Conservation (phyloP, 345 rosid genomes). For the Eucalyptus cladocalyx region DNA sequence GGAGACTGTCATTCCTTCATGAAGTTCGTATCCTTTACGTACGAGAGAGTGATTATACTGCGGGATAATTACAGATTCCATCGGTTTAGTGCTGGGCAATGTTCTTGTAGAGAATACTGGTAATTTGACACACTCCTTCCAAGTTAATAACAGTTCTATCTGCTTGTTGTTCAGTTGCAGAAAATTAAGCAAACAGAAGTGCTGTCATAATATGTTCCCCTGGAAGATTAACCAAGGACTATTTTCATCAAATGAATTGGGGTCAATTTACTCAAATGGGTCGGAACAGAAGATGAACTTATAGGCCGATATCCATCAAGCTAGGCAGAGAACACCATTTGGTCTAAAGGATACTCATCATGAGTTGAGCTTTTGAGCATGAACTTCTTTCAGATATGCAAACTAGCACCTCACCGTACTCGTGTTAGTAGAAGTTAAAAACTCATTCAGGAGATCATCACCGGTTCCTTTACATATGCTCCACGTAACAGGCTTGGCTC, state of each 20-base stretch:
- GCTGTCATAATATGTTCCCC: background rate
- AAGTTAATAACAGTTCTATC: background rate
- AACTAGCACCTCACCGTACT: background rate
- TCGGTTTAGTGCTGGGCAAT: background rate
- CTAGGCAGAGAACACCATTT: background rate
- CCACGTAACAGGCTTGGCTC: background rate
- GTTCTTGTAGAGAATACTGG: constrained; percentile 14
- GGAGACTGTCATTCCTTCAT: constrained; percentile 3
- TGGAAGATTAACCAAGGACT: background rate
- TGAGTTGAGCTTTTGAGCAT: background rate
- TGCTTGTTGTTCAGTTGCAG: background rate
- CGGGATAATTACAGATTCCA: constrained; percentile 7
- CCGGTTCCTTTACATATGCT: background rate
- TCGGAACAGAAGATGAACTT: background rate
- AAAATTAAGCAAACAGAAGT: background rate
- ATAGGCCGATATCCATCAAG: background rate
- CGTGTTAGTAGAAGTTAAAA: background rate
- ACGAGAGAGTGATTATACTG: background rate
- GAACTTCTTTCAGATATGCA: background rate
- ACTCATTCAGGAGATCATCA: background rate
- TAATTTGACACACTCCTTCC: background rate
- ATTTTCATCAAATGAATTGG: background rate
- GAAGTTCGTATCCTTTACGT: constrained; percentile 2
- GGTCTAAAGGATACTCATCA: background rate
- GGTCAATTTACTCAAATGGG: background rate